Base-by-base conservation (phyloP, 2,329 filamentous ascomycete genomes). In the Colletotrichum falcatum region DNA sequence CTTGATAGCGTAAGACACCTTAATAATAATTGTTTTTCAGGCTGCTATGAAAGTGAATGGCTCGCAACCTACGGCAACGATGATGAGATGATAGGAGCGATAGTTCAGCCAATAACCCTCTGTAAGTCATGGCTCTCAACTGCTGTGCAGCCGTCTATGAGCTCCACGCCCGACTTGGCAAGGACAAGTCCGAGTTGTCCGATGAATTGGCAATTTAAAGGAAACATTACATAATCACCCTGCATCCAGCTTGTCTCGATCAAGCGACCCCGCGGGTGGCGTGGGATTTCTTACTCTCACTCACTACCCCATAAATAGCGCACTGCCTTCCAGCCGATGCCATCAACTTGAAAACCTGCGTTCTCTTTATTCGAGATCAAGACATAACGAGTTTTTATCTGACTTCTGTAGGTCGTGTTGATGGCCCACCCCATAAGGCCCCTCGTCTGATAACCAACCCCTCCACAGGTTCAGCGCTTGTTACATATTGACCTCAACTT, bases 231-330 rank as follows among this genome's bases (percentile, higher is more conserved):
- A 61, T 61, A 61, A 61, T 61, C 59, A 28, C 7, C n/a, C 20
- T 26, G 46, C 42, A 23, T 20, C 59, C 16, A 28, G 37, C 59
- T 30, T n/a, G 30, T 28, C 44, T 61, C 16, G n/a, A 33, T 46
- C 33, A 61, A 37, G 30, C 59, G 30, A 61, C 59, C 59, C 59
- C 59, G 59, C 59, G 59, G 16, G 4, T 51, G 28, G 33, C n/a
- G 20, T 23, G 12, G 14, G 16, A 39, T 61, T 37, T 26, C 44
- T 49, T 28, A 20, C 28, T 12, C 33, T 26, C 33, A 37, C 33
- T 26, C 33, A 37, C 33, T n/a, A 23, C 33, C 33, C 39, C 53
- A 55, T 23, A 23, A n/a, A 55, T 6, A 16, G 2, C 33, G 14
- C 53, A 12, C 6, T 20, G 49, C 26, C 49, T 18, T 53, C 26